Conservation (phyloP, 202 grass and related monocot genomes). For the Digitaria exilis region DNA sequence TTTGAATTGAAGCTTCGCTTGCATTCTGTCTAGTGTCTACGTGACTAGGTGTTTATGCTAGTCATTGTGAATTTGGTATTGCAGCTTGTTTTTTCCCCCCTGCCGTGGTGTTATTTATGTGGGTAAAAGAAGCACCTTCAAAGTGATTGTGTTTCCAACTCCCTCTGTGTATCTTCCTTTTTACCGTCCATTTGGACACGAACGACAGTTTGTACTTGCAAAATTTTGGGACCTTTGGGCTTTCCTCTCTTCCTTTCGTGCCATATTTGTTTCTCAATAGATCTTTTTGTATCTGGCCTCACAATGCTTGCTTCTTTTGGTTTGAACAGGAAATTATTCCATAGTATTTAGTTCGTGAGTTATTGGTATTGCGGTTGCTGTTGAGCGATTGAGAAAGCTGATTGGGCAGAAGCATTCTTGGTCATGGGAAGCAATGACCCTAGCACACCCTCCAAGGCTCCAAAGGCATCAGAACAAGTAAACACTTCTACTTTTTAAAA, state of each 20-base stretch:
- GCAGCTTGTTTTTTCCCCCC: neutral
- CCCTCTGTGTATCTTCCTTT: neutral
- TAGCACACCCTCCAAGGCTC: slow-evolving; percentile 48
- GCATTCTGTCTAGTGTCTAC: slow-evolving; percentile 21
- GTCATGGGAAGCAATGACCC: slow-evolving; percentile 56
- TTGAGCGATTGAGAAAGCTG: slow-evolving; percentile 9
- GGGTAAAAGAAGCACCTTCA: neutral
- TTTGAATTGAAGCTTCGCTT: neutral
- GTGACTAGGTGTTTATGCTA: neutral
- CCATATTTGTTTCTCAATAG: neutral
- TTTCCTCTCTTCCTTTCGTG: neutral
- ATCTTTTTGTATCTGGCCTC: neutral
- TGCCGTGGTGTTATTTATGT: too few relatives aligned
- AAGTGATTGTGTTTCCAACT: neutral
- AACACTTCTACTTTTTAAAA: neutral
- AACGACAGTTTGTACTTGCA: neutral
- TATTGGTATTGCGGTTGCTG: neutral
- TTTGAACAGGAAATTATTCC: neutral
- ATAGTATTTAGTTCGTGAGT: neutral
- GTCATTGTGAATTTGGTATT: neutral
- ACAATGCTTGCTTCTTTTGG: neutral
- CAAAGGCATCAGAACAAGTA: slow-evolving; percentile 51
- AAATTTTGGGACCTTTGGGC: neutral
- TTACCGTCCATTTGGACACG: neutral
- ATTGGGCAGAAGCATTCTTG: neutral